phyloP scores from a whole-genome alignment of 139 green algal genomes.

The Desmodesmus armatus region DNA sequence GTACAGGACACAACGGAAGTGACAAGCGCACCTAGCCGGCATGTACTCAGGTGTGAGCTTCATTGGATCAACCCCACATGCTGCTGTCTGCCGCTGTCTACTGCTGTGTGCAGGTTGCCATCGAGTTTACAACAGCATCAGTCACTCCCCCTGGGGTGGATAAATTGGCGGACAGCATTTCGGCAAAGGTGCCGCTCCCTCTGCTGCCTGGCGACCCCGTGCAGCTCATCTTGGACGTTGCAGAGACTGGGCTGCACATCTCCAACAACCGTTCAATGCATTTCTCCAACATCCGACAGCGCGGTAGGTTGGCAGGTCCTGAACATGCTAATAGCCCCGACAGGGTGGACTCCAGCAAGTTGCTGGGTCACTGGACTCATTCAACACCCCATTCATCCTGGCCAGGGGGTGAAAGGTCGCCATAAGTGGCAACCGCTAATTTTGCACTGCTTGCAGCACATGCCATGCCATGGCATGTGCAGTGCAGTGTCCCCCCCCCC shows the following conservation, averaged over 20 bases:
- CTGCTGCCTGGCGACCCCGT: no score
- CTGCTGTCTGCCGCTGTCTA: neutral
- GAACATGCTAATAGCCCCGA: neutral
- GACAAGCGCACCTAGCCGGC: no score
- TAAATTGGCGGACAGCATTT: neutral
- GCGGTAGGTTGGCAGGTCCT: neutral
- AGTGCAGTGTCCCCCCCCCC: neutral
- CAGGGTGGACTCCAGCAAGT: no score
- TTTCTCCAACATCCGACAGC: constrained; percentile 20
- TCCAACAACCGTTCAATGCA: constrained; percentile 10
- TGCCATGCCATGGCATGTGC: neutral
- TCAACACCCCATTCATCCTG: no score
- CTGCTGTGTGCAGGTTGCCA: constrained; percentile 10
- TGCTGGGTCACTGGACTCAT: no score
- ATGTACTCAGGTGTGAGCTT: no score
- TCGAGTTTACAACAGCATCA: constrained; percentile 27
- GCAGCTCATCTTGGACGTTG: neutral
- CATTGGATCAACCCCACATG: no score
- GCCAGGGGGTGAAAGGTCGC: no score
- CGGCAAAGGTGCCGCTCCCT: neutral
- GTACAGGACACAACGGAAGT: no score
- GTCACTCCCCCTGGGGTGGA: constrained; percentile 23
- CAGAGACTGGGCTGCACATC: constrained; percentile 16
- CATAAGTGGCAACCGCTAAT: no score
- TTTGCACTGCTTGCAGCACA: neutral